A percentile compares a stretch with the other conserved stretches of the same genome.
Evolutionary conservation across 2,329 filamentous ascomycete species (phyloP).

Genomic region (Scopulariopsis brevicaulis): DNA sequence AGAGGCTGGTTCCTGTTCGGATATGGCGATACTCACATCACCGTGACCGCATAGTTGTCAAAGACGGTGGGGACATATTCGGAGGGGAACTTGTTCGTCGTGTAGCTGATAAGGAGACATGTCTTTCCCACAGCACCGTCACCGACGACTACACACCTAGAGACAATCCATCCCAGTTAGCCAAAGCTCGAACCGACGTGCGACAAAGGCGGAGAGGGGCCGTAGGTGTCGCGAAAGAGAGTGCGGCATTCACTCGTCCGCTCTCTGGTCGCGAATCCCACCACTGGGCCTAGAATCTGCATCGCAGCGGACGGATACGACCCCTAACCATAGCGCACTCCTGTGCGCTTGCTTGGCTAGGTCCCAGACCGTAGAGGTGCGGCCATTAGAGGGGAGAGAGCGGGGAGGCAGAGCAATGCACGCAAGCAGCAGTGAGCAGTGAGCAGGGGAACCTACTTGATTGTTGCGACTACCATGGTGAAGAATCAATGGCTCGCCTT

Average conservation of each 20-base stretch:
- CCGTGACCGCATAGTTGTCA: slow-evolving; percentile 98
- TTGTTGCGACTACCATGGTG: slow-evolving; percentile 53
- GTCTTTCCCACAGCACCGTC: slow-evolving; percentile 99
- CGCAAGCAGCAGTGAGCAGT: not conserved
- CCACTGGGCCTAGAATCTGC: not conserved
- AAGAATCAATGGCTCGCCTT: slow-evolving; percentile 25
- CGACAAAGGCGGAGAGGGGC: not conserved
- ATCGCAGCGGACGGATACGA: not conserved
- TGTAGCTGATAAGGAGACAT: slow-evolving; percentile 97
- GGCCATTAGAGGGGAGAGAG: slow-evolving; percentile 2
- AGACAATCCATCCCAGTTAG: not conserved
- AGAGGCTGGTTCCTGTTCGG: slow-evolving; percentile 3
- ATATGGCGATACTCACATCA: slow-evolving; percentile 65
- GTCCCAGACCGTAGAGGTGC: not conserved
- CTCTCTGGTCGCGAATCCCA: not conserved
- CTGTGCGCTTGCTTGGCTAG: not conserved
- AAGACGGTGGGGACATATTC: slow-evolving; percentile 99
- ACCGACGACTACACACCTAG: slow-evolving; percentile 94
- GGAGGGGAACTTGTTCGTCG: slow-evolving; percentile 98
- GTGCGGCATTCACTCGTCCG: not conserved
- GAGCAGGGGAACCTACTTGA: slow-evolving; percentile 37
- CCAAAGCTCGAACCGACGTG: not conserved
- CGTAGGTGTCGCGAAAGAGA: not conserved
- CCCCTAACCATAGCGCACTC: not conserved
- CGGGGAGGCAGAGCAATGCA: slow-evolving; percentile 8